Evolutionary conservation across 2,329 filamentous ascomycete genomes (phyloP).

Genomic region (Paecilomyces dactylethromorphus): DNA sequence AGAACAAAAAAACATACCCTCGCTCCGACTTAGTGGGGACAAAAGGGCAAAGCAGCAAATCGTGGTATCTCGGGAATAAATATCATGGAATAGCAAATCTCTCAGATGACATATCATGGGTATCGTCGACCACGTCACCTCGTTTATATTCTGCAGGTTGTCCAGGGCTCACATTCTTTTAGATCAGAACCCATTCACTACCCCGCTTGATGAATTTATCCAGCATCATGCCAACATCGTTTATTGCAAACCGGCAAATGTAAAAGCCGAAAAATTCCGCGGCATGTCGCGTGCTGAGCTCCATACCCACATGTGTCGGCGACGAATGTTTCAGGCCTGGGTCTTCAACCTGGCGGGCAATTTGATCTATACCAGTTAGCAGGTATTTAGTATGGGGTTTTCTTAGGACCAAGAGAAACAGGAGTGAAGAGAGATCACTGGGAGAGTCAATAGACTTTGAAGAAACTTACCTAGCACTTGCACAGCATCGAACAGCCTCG

Average conservation of each 20-base stretch:
- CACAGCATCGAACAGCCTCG: conserved; percentile 84
- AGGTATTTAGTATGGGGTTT: conserved; percentile 1
- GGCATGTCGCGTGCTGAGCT: conserved; percentile 86
- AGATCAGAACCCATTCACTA: conserved; percentile 80
- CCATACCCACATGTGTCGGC: conserved; percentile 89
- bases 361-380: conserved; percentile 61
- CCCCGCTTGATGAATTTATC: conserved; percentile 97
- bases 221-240: conserved; percentile 74
- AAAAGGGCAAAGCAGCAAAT: neutral
- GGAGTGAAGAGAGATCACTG: neutral
- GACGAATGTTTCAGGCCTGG: conserved; percentile 86
- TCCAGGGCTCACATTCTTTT: conserved; percentile 3
- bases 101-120: conserved; percentile 1
- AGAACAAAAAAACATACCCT: neutral
- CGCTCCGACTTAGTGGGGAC: neutral
- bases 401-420: neutral
- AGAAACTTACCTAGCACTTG: conserved; percentile 71
- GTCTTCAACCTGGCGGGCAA: conserved; percentile 92
- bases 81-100: conserved; percentile 6
- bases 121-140: neutral
- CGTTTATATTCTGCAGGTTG: neutral
- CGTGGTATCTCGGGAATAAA: conserved; percentile 10
- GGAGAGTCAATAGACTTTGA: neutral
- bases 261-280: conserved; percentile 98
- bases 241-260: conserved; percentile 87